Percentiles rank a stretch among this genome's conserved stretches.
Conservation (phyloP, 1,139 yeast species). For the Pneumocystis carinii region DNA sequence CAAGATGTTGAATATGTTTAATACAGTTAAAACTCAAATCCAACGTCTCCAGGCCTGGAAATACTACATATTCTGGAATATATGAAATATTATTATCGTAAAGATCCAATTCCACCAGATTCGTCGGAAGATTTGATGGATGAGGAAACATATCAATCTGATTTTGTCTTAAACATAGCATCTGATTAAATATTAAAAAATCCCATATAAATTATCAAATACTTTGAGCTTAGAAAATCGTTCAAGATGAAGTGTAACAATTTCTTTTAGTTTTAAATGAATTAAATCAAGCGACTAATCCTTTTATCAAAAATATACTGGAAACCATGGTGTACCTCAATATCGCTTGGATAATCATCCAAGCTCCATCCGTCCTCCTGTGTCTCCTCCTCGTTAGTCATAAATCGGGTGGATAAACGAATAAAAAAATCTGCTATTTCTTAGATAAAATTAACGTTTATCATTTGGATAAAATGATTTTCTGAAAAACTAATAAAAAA, state of each 20-base stretch:
- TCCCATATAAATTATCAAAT: background rate
- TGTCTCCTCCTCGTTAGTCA: background rate
- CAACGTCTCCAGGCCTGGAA: conserved; percentile 35
- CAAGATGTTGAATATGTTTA: conserved; percentile 69
- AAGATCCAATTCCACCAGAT: conserved; percentile 64
- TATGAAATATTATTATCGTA: conserved; percentile 88
- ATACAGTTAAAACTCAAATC: conserved; percentile 88
- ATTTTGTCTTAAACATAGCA: conserved; percentile 72
- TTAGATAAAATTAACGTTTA: no score
- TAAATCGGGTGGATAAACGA: no score
- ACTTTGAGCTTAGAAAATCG: background rate
- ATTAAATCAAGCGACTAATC: background rate
- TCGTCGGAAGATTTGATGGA: conserved; percentile 29
- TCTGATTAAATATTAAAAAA: conserved; percentile 16
- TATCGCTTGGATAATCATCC: background rate
- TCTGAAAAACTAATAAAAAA: no score
- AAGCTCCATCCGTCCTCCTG: background rate
- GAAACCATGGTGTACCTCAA: background rate
- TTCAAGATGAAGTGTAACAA: background rate
- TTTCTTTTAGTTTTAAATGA: background rate
- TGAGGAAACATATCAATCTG: conserved; percentile 58
- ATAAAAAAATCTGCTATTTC: no score
- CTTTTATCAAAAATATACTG: no score
- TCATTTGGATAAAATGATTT: no score
- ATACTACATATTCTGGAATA: conserved; percentile 33